phyloP scores from a whole-genome alignment of 768 basidiomycete genomes.

The Polyporus arcularius region DNA sequence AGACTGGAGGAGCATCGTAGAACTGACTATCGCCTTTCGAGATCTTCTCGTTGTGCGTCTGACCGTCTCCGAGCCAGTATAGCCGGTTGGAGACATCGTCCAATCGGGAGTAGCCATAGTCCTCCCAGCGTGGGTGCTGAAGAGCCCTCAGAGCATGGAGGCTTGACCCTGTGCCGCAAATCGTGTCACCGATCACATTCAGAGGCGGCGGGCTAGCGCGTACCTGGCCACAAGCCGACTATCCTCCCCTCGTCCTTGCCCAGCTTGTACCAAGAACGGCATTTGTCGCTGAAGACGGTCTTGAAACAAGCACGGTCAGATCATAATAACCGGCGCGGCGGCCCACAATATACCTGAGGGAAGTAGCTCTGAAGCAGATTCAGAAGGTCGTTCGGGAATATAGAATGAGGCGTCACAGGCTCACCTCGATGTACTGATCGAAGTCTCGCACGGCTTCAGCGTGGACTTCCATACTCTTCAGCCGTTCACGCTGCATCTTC shows the following conservation, averaged over 20 bases:
- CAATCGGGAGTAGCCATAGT: conserved; percentile 51
- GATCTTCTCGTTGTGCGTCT: conserved; percentile 50
- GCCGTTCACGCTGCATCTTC: conserved; percentile 63
- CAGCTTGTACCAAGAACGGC: conserved; percentile 62
- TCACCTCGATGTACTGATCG: conserved; percentile 58
- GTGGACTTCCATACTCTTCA: conserved; percentile 66
- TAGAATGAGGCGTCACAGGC: conserved; percentile 5
- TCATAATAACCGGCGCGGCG: not conserved
- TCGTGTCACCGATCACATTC: not conserved
- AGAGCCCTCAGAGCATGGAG: conserved; percentile 49
- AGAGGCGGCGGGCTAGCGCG: not conserved
- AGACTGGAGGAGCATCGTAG: not conserved
- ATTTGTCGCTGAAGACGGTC: conserved; percentile 61
- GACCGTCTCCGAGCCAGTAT: conserved; percentile 62
- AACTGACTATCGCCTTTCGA: conserved; percentile 32
- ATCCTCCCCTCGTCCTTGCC: conserved; percentile 58
- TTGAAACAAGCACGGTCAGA: conserved; percentile 20
- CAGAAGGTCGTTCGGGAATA: conserved; percentile 24
- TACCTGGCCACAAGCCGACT: conserved; percentile 63
- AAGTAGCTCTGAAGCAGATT: conserved; percentile 45
- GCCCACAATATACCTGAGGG: conserved; percentile 36
- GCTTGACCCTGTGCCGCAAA: conserved; percentile 41
- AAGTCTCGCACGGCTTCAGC: conserved; percentile 61
- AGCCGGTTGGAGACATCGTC: conserved; percentile 48
- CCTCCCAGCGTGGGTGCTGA: conserved; percentile 59